These are phyloP conservation scores for Alternaria longipes DNA, from an alignment of 2,329 filamentous ascomycete genomes.

Conservation along the genomic window DNA sequence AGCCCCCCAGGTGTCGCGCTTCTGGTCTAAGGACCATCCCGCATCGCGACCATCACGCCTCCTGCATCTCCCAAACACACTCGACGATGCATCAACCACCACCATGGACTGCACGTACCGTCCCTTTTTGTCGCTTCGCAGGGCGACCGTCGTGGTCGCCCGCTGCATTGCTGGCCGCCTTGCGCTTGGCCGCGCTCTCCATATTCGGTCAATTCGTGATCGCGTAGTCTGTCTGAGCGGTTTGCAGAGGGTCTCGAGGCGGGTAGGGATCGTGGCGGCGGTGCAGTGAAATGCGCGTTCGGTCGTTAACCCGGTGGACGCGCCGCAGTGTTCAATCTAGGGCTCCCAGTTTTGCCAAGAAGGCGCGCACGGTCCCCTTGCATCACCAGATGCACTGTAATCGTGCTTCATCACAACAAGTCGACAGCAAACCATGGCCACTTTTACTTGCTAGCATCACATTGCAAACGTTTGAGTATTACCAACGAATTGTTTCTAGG, in stretches of 20 bases:
- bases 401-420: constrained; percentile 5
- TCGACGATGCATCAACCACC: constrained; percentile 33
- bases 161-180: constrained; percentile 59
- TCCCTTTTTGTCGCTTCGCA: constrained; percentile 66
- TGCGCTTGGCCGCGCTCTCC: constrained; percentile 64
- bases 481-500: constrained; percentile 22
- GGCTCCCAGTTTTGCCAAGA: constrained; percentile 21
- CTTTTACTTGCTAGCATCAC: background rate
- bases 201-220: constrained; percentile 43
- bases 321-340: constrained; percentile 29
- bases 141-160: constrained; percentile 63
- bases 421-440: background rate
- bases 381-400: constrained; percentile 8
- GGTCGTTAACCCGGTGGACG: constrained; percentile 31
- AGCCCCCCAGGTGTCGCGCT: constrained; percentile 48
- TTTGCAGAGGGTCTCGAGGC: constrained; percentile 19
- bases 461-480: constrained; percentile 10
- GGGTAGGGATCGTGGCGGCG: constrained; percentile 34
- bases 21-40: constrained; percentile 39
- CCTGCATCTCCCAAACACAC: constrained; percentile 30
- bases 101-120: constrained; percentile 60
- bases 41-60: constrained; percentile 38
- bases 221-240: constrained; percentile 42
- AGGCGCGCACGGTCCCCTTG: constrained; percentile 10
- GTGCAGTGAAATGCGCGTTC: constrained; percentile 48